A percentile compares a stretch with the other conserved stretches of the same genome.
These are phyloP conservation scores for Capillidium rhysosporum DNA, from an alignment of 371 early-diverging fungal species.

Conservation along the genomic window DNA sequence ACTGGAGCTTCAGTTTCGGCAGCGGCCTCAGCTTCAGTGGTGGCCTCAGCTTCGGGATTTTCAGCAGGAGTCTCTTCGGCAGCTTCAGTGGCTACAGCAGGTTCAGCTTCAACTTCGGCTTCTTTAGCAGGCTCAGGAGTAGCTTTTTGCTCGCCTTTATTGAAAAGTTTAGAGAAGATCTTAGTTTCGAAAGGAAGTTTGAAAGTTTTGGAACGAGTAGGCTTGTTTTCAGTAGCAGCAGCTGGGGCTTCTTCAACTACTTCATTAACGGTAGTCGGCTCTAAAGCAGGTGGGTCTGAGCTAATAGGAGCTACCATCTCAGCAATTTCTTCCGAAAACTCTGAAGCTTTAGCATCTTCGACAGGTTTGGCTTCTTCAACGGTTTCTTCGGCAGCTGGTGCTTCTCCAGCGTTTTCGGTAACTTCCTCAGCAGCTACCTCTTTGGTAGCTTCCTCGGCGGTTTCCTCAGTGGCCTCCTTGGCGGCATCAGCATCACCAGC, in stretches of 20 bases:
- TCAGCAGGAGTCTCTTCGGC: neutral
- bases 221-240: neutral
- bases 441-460: neutral
- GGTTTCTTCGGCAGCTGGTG: neutral
- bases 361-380: too few species aligned
- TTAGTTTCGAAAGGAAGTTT: neutral
- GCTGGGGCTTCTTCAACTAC: neutral
- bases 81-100: neutral
- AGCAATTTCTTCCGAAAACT: slow-evolving; percentile 4
- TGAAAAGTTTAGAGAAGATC: slow-evolving; percentile 1
- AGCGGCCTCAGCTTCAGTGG: neutral
- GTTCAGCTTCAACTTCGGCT: neutral
- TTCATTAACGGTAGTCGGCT: neutral
- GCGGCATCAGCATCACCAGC: neutral
- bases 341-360: neutral
- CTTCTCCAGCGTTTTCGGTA: neutral
- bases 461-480: neutral
- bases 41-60: neutral
- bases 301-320: slow-evolving; percentile 3
- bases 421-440: neutral
- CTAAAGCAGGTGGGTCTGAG: slow-evolving; percentile 3
- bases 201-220: slow-evolving; percentile 2
- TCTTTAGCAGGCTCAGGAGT: slow-evolving; percentile 1
- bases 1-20: neutral
- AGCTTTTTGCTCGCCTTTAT: slow-evolving; percentile 3